Conservation (phyloP, 306 rosid species). For the Erythrophleum fordii region DNA sequence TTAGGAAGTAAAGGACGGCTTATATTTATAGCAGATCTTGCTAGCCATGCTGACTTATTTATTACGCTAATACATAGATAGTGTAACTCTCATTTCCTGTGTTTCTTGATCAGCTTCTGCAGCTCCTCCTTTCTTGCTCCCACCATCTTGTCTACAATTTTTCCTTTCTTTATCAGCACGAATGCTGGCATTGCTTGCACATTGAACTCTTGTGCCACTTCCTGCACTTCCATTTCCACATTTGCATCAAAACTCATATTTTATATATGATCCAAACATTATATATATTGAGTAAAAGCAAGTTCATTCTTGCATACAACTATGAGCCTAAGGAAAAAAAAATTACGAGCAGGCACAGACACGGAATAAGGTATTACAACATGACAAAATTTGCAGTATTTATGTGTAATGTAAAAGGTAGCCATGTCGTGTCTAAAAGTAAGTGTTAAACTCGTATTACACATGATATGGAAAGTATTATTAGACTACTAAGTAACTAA, state of each 20-base stretch:
- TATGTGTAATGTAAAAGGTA: too few relatives aligned
- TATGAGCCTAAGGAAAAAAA: too few relatives aligned
- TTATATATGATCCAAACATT: not conserved
- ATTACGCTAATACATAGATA: not conserved
- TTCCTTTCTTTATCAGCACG: constrained; percentile 68
- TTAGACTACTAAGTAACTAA: not conserved
- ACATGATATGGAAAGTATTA: too few relatives aligned
- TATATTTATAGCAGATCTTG: not conserved
- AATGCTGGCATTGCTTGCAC: constrained; percentile 78
- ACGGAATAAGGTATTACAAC: too few relatives aligned
- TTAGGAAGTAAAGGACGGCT: not conserved
- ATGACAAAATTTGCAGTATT: too few relatives aligned
- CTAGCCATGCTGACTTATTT: not conserved
- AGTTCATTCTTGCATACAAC: too few relatives aligned
- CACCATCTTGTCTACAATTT: constrained; percentile 55
- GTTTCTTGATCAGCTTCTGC: constrained; percentile 61
- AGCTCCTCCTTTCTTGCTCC: constrained; percentile 80
- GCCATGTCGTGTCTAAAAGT: too few relatives aligned
- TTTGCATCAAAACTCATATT: too few relatives aligned
- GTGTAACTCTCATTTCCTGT: constrained; percentile 31
- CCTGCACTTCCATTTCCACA: constrained; percentile 44
- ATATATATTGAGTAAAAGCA: too few relatives aligned
- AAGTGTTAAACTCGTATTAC: too few relatives aligned
- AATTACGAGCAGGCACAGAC: too few relatives aligned
- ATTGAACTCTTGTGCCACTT: constrained; percentile 61